Conservation (phyloP, 192 early-diverging fungal species). For the Haplosporangium gracile region DNA sequence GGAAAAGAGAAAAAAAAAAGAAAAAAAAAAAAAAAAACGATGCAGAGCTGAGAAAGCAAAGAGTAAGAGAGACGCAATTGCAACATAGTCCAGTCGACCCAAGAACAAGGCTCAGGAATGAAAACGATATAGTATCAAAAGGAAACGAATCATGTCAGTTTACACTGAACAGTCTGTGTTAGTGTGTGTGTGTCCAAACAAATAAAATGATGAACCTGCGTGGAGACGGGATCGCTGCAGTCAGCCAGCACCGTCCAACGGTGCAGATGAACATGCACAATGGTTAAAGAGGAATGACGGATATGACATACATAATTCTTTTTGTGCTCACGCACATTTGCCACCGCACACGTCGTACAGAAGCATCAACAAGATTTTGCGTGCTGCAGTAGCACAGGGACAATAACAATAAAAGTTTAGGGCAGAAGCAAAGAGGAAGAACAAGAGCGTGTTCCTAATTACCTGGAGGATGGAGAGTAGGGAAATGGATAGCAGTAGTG, state of each 20-base stretch:
- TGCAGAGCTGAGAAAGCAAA: background rate
- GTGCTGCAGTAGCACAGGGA: background rate
- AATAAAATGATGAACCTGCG: background rate
- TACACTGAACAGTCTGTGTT: background rate
- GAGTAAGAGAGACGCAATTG: background rate
- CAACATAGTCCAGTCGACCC: background rate
- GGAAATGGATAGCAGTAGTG: background rate
- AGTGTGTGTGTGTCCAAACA: background rate
- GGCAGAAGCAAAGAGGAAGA: background rate
- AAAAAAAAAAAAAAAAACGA: background rate
- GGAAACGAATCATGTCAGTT: background rate
- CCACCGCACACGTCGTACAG: background rate
- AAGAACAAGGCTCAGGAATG: background rate
- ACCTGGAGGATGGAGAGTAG: background rate
- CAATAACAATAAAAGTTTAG: background rate
- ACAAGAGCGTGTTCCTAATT: background rate
- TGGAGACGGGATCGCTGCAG: background rate
- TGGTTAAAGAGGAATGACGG: background rate
- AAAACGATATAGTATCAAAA: background rate
- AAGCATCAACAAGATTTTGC: background rate
- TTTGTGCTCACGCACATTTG: too few relatives aligned
- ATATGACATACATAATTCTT: background rate
- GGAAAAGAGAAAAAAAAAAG: too few relatives aligned
- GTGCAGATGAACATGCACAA: slow-evolving; percentile 1
- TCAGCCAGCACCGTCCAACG: background rate